Base-by-base conservation (phyloP, 768 basidiomycete genomes). In the Exidia glandulosa region DNA sequence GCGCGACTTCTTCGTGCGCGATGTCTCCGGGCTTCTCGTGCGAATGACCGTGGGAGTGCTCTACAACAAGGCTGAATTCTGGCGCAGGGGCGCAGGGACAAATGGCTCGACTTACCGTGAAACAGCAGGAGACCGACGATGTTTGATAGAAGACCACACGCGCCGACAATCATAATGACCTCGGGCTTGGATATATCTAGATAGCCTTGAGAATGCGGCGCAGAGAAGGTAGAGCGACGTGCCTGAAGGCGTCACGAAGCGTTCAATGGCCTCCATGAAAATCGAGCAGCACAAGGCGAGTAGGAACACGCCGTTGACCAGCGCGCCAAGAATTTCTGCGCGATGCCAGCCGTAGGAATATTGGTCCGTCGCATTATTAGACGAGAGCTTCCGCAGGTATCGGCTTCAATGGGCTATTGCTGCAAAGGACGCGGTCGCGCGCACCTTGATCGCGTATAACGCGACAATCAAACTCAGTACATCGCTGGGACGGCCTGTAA, bases 331-430 rank as follows among this genome's bases (percentile, higher is more conserved):
- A 62, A 96, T 94, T 70, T 96, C 94, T 19, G 96, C 96, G 63
- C 96, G 81, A 72, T 98, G 94, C 95, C 94, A 98, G n/a, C 94
- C 95, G 70, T 98, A 98, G 3, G 95, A 93, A 72, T 96, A 96
- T 56, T 85, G 7, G 72, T 87, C 82, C 32, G 74, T 75, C 31
- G 81, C 73, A 32, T 75, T 80, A 59, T 77, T 77, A 34, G 78
- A 77, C 34, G 88, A 84, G 59, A 93, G 78, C 88, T 94, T 65
- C 19, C 14, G 50, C 12, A 10, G 41, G 67, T n/a, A n/a, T n/a
- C n/a, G 23, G 64, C 37, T 59, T 57, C 56, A 61, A 25, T 59
- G 23, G 30, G 50, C 50, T 23, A 14, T 7, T 29, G 50, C 9
- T 14, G 41, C 64, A 62, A 57, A 48, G 27, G 61, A n/a, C n/a